phyloP scores from a whole-genome alignment of 176 grass and related monocot species.

The Avena atlantica region DNA sequence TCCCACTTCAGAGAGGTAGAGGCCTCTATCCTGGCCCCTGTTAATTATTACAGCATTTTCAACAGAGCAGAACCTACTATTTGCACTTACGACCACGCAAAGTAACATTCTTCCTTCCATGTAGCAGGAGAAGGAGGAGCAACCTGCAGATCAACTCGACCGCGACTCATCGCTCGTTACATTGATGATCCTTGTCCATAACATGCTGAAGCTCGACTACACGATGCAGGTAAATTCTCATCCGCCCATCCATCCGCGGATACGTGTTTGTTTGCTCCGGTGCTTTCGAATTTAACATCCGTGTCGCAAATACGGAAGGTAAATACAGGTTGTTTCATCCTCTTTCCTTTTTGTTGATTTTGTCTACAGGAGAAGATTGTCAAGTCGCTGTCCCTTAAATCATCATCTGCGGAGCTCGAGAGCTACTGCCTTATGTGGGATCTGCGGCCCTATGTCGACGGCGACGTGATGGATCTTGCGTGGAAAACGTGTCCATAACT shows the following conservation, averaged over 20 bases:
- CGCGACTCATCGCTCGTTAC: constrained; percentile 36
- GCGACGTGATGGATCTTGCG: constrained; percentile 45
- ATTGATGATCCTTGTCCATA: constrained; percentile 46
- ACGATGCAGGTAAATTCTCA: background rate
- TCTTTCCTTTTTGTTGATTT: constrained; percentile 8
- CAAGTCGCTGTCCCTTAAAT: constrained; percentile 49
- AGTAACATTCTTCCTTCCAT: constrained; percentile 18
- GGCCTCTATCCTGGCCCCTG: background rate
- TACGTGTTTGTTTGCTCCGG: background rate
- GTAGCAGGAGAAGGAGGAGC: constrained; percentile 42
- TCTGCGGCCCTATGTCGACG: constrained; percentile 62
- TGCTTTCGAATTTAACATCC: background rate
- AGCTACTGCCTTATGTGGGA: constrained; percentile 80
- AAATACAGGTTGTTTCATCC: background rate
- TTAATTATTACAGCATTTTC: background rate
- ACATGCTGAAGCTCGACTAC: constrained; percentile 80
- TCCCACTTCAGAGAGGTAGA: constrained; percentile 25
- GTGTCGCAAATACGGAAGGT: background rate
- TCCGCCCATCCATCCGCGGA: background rate
- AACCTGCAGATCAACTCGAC: constrained; percentile 40
- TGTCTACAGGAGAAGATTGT: constrained; percentile 71
- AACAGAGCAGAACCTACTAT: background rate
- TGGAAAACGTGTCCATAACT: constrained; percentile 53
- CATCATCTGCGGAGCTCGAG: constrained; percentile 56
- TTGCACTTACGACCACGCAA: background rate